Base-by-base conservation (phyloP, 345 rosid species). In the Hypericum androsaemum region DNA sequence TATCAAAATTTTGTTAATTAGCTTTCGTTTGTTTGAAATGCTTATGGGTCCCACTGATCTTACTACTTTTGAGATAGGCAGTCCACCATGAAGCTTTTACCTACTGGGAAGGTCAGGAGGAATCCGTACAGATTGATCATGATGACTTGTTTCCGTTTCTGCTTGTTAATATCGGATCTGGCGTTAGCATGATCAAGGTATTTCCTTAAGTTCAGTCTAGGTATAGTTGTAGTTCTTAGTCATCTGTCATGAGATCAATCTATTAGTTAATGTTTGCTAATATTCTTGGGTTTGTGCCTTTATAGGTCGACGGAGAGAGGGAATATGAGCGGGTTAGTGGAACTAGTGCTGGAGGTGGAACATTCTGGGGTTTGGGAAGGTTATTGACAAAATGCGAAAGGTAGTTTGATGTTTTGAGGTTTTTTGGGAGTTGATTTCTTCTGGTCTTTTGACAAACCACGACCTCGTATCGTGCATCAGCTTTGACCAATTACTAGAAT, bases 131-230 rank as follows among this genome's bases (percentile, higher is more conserved):
- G 77, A 80, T 88, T 32, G 82, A 84, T 63, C 83, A 77, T 43
- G 76, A 82, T 56, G 82, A 89, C 74, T 56, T 89, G 56, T 86
- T 64, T 68, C 96, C 94, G 10, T 88, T 82, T 63, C 90, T 88
- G 57, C 96, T 88, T 55, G 90, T 88, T 63, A 88, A 88, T 56
- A 84, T 88, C 8, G 96, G 96, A 9, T 88, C 96, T 59, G 96
- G 96, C 43, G 94, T 88, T 65, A 77, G 96, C 84, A 84, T 88
- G 88, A 88, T 88, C 62, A 88, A 88, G 96, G 96, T 87, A 66
- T 50, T 63, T 22, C 32, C 4, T 22, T 1, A 22, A 22, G 32
- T 22, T 22, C 32, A 22, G 32, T 22, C 4, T 22, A 22, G 32
- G 32, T 22, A 22, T 22, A 22, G 32, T 4, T 22, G 32, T 22